Base-by-base conservation (phyloP, 306 rosid genomes). In the Pyrus pyrifolia region DNA sequence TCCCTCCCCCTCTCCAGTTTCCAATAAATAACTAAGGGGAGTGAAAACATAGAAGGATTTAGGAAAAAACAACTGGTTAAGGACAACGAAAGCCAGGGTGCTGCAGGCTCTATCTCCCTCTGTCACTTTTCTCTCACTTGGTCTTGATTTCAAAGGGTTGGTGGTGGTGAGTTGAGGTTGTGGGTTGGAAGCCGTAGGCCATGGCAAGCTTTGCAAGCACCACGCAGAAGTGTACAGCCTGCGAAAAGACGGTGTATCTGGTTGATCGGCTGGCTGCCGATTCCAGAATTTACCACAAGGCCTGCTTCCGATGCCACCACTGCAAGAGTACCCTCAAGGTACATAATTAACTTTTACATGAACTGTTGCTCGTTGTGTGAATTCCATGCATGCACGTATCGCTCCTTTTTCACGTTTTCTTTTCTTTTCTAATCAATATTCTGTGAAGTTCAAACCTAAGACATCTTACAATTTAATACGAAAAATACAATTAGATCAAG, bases 241-340 rank as follows among this genome's bases (percentile, higher is more conserved):
- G 96, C 49, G 74, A 78, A 11, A 91, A 91, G 85, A 91, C 97
- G 0, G 98, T 89, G 11, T 90, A 91, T 73, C 85, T 84, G 21
- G 96, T 91, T 18, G 98, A 93, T 51, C 82, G 86, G 88, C 52
- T 91, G 21, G 58, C 91, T 0, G 87, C 93, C 19, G 97, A 90
- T 76, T 78, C 86, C 66, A 87, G 93, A 30, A 22, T 80, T 35
- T 93, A 53, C 72, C 98, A 93, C 53, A 93, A 88, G 82, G 89
- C 93, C 69, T 91, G 96, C 87, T 93, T 93, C 86, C 80, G 94
- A 76, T 93, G 98, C 90, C 89, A 89, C 87, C 98, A 93, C 76
- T 93, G 97, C 88, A 78, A 58, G 30, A 85, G 46, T 33, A 91
- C 96, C 85, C 97, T 93, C 40, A 93, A 93, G 93, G 93, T 86